Evolutionary conservation across 371 early-diverging fungal genomes (phyloP).

Genomic region (Funneliformis caledonium): DNA sequence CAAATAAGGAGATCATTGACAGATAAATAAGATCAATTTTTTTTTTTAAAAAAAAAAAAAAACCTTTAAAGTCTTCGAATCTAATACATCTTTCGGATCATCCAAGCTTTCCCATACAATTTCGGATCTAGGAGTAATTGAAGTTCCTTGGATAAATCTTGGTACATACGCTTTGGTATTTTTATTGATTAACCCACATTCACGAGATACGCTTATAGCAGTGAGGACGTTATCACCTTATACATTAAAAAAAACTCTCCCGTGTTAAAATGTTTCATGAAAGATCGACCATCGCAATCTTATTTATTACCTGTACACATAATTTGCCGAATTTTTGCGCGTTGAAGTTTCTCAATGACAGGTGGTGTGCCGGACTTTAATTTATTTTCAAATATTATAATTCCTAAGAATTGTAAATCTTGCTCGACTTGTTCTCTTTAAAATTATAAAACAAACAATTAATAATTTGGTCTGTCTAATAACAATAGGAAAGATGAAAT

Average conservation of each 20-base stretch:
- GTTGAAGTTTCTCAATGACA: constrained; percentile 83
- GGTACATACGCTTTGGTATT: constrained; percentile 63
- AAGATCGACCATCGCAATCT: neutral
- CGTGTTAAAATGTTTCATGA: constrained; percentile 15
- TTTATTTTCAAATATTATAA: constrained; percentile 99
- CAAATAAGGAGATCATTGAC: neutral
- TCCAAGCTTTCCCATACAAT: constrained; percentile 78
- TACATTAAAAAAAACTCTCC: neutral
- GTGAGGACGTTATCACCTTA: constrained; percentile 96
- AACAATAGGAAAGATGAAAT: neutral
- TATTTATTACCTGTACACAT: constrained; percentile 94
- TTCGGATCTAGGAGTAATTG: constrained; percentile 57
- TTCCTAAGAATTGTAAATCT: constrained; percentile 89
- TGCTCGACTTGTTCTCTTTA: constrained; percentile 84
- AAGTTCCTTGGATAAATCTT: constrained; percentile 57
- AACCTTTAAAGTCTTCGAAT: constrained; percentile 68
- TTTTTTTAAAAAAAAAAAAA: neutral
- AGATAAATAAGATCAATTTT: neutral
- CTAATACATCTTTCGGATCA: constrained; percentile 60
- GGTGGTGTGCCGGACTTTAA: constrained; percentile 87
- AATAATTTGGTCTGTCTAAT: neutral
- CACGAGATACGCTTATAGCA: constrained; percentile 95
- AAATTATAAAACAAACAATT: neutral
- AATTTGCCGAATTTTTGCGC: constrained; percentile 90
- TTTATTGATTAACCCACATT: constrained; percentile 79